phyloP scores from a whole-genome alignment of 1,139 yeast species.

The Yueomyces sp. region DNA sequence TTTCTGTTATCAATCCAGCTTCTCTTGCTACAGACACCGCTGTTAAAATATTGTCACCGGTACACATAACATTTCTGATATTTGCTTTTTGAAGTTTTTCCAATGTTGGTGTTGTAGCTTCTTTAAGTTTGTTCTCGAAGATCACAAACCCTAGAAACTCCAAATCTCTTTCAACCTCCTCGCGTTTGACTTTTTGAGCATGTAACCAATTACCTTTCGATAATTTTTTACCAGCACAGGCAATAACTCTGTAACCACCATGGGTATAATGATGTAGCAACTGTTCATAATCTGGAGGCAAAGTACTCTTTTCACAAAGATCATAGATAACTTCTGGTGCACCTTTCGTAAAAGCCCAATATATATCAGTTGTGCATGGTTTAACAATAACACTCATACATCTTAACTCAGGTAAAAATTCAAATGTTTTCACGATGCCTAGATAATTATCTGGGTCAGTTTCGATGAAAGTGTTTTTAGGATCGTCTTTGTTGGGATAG shows the following conservation, averaged over 20 bases:
- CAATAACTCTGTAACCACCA: slow-evolving; percentile 88
- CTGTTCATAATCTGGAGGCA: slow-evolving; percentile 68
- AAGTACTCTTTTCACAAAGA: slow-evolving; percentile 54
- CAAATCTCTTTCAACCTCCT: slow-evolving; percentile 53
- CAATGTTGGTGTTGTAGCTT: slow-evolving; percentile 52
- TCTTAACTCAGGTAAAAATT: slow-evolving; percentile 72
- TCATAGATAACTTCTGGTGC: slow-evolving; percentile 93
- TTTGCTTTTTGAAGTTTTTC: slow-evolving; percentile 46
- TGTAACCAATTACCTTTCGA: slow-evolving; percentile 31
- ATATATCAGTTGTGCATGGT: slow-evolving; percentile 25
- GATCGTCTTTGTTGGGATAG: slow-evolving; percentile 27
- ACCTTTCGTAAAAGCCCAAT: slow-evolving; percentile 67
- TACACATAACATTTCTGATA: slow-evolving; percentile 86
- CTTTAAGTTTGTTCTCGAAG: slow-evolving; percentile 81
- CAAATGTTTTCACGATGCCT: slow-evolving; percentile 60
- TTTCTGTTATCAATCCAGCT: slow-evolving; percentile 46
- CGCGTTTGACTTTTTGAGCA: slow-evolving; percentile 38
- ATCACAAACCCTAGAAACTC: slow-evolving; percentile 78
- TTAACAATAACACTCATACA: slow-evolving; percentile 79
- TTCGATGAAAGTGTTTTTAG: slow-evolving; percentile 17
- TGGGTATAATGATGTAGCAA: slow-evolving; percentile 77
- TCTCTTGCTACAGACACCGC: slow-evolving; percentile 90
- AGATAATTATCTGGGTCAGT: slow-evolving; percentile 31
- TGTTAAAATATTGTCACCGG: slow-evolving; percentile 91
- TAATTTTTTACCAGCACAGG: slow-evolving; percentile 64